Percentiles rank a stretch among this genome's conserved stretches.
Evolutionary conservation across 768 basidiomycete species (phyloP).

Genomic region (Lyophyllum atratum): DNA sequence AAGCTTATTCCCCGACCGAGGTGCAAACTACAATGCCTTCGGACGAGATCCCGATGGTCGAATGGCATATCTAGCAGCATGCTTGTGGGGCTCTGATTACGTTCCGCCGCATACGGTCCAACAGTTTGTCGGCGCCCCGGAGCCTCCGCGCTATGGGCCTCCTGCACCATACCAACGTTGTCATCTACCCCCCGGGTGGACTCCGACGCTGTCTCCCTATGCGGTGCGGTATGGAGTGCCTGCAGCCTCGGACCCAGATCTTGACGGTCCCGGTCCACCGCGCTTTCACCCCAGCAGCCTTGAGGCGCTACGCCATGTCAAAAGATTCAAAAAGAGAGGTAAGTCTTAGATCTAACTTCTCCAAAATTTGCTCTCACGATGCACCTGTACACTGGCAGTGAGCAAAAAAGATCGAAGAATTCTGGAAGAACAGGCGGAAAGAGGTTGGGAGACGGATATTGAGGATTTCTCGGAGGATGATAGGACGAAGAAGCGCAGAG

Average conservation of each 20-base stretch:
- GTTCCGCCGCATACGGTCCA: neutral
- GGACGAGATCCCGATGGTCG: neutral
- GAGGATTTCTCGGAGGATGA: too few relatives aligned
- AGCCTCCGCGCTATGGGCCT: neutral
- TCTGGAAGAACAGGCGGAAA: too few relatives aligned
- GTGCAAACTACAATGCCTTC: neutral
- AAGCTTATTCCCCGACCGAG: neutral
- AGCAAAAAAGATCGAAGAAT: too few relatives aligned
- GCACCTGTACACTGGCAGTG: too few relatives aligned
- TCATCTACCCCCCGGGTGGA: neutral
- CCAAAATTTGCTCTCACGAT: too few relatives aligned
- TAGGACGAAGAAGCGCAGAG: too few relatives aligned
- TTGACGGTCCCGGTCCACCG: neutral
- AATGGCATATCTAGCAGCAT: neutral
- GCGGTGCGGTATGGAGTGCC: neutral
- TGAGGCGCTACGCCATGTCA: too few relatives aligned
- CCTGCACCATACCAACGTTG: neutral
- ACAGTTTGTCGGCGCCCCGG: neutral
- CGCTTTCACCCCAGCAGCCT: neutral
- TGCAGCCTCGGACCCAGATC: neutral
- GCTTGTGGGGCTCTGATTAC: neutral
- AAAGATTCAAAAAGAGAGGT: too few relatives aligned
- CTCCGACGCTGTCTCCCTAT: neutral
- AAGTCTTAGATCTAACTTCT: too few relatives aligned
- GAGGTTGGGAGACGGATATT: too few relatives aligned